Conservation (phyloP, 768 basidiomycete species). For the Leccinum sublutescens region DNA sequence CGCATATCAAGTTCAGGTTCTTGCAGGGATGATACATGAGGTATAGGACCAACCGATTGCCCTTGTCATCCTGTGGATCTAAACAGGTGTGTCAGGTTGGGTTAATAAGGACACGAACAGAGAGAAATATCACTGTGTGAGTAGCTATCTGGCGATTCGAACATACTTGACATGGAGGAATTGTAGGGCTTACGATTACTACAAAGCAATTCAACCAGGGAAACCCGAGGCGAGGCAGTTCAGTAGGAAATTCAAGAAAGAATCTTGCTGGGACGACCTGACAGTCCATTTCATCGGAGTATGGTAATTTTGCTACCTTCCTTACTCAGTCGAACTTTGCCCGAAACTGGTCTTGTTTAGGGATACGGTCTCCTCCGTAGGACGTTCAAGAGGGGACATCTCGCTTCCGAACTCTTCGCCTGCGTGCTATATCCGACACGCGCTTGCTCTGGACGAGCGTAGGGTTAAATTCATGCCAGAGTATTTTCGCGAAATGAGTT, state of each 20-base stretch:
- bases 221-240: not conserved
- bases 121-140: not conserved
- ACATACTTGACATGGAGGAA: not conserved
- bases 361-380: constrained; percentile 64
- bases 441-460: not conserved
- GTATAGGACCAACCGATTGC: not conserved
- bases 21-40: not conserved
- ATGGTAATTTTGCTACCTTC: constrained; percentile 30
- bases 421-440: constrained; percentile 25
- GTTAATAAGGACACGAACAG: not conserved
- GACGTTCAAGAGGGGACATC: constrained; percentile 42
- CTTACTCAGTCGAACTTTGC: not conserved
- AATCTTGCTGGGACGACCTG: not conserved
- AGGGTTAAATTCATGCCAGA: not conserved
- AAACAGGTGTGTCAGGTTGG: not conserved
- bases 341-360: constrained; percentile 16
- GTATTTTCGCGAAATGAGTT: constrained; percentile 20
- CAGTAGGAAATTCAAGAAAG: not conserved
- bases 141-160: not conserved
- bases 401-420: constrained; percentile 50
- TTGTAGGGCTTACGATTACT: not conserved
- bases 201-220: not conserved
- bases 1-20: not conserved
- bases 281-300: constrained; percentile 40
- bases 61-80: not conserved